These are phyloP conservation scores for Cercospora sp. DNA, from an alignment of 2,329 filamentous ascomycete genomes.

Conservation along the genomic window DNA sequence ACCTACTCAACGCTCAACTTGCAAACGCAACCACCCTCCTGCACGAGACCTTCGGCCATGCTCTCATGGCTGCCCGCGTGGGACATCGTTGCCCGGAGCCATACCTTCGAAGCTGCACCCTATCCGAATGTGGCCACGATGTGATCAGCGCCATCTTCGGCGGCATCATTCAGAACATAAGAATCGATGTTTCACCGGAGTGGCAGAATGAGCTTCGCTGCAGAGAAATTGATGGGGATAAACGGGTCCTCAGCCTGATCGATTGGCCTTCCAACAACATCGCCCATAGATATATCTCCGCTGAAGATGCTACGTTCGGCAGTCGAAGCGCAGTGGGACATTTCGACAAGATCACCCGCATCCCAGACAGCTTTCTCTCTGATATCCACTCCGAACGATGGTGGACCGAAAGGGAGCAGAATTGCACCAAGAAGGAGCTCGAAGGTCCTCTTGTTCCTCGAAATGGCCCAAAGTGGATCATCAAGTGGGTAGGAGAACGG, in stretches of 20 bases:
- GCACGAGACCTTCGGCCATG: background rate
- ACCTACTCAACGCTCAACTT: background rate
- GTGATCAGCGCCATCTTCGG: background rate
- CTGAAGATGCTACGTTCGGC: background rate
- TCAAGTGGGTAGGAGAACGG: background rate
- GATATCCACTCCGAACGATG: background rate
- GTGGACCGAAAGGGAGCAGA: background rate
- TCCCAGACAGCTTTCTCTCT: background rate
- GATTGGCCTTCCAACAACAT: background rate
- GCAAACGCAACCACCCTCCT: background rate
- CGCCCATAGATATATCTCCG: background rate
- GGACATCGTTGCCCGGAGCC: background rate
- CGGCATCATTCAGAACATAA: background rate
- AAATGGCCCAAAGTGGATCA: background rate
- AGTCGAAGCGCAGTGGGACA: background rate
- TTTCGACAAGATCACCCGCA: background rate
- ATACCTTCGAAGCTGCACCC: background rate
- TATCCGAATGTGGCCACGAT: background rate
- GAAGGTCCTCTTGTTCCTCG: background rate
- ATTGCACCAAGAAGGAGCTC: background rate
- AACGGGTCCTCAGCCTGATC: background rate
- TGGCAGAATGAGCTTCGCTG: background rate
- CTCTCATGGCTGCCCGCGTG: background rate
- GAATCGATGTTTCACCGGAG: background rate
- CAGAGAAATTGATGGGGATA: background rate